These are phyloP conservation scores for Ceratocystiopsis minuta DNA, from an alignment of 2,329 filamentous ascomycete species.

Conservation along the genomic window DNA sequence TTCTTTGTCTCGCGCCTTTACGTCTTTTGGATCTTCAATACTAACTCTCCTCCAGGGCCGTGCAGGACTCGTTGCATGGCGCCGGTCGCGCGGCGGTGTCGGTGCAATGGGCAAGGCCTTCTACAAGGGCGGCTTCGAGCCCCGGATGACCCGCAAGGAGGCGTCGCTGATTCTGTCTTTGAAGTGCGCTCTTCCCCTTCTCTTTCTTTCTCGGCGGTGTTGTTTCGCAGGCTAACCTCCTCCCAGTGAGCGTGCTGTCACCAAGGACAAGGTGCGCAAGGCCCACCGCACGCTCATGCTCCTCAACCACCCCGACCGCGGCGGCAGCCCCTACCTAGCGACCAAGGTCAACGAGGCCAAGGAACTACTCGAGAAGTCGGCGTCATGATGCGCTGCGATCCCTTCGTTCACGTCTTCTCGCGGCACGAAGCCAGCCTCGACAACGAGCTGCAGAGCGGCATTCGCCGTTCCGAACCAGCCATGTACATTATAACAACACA, in stretches of 20 bases:
- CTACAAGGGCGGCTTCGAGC: conserved; percentile 98
- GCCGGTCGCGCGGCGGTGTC: conserved; percentile 60
- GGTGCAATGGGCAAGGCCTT: conserved; percentile 76
- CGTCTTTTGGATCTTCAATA: neutral
- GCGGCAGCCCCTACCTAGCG: conserved; percentile 86
- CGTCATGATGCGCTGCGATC: conserved; percentile 2
- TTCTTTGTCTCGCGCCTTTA: neutral
- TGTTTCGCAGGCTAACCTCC: neutral
- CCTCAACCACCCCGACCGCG: conserved; percentile 92
- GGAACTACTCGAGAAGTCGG: conserved; percentile 69
- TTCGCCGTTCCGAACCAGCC: neutral
- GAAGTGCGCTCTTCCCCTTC: conserved; percentile 37
- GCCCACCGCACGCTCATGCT: conserved; percentile 93
- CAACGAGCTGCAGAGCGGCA: neutral
- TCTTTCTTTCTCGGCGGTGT: neutral
- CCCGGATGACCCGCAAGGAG: conserved; percentile 82
- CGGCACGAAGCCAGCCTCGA: no score
- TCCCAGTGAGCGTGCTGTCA: conserved; percentile 63
- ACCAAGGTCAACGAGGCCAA: conserved; percentile 99
- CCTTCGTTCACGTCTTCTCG: no score
- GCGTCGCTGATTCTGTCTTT: conserved; percentile 81
- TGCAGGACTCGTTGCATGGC: conserved; percentile 76
- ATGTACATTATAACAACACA: neutral
- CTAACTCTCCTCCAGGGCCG: conserved; percentile 50
- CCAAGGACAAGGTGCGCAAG: conserved; percentile 88